These are phyloP conservation scores for Rosellinia necatrix DNA, from an alignment of 2,329 filamentous ascomycete genomes.

Conservation along the genomic window DNA sequence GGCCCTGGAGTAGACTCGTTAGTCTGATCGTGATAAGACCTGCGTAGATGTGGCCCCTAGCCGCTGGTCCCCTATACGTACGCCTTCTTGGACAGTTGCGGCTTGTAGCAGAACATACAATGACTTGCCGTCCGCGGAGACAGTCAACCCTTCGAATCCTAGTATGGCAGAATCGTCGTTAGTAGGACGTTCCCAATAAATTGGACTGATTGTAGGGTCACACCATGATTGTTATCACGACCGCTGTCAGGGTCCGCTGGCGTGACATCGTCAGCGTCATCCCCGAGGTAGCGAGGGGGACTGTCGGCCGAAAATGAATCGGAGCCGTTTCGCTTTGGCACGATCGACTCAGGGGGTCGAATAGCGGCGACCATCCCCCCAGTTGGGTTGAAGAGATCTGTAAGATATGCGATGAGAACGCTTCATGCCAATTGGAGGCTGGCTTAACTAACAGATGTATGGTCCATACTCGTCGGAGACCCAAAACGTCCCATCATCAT, in stretches of 20 bases:
- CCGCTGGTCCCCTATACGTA: slow-evolving; percentile 35
- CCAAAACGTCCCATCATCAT: slow-evolving; percentile 66
- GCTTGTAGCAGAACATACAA: slow-evolving; percentile 70
- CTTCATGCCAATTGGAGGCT: neutral
- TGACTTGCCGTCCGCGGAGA: slow-evolving; percentile 64
- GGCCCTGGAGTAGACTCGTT: slow-evolving; percentile 27
- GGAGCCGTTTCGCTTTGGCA: slow-evolving; percentile 66
- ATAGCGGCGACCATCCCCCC: slow-evolving; percentile 68
- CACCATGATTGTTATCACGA: slow-evolving; percentile 70
- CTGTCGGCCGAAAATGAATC: slow-evolving; percentile 68
- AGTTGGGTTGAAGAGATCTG: slow-evolving; percentile 52
- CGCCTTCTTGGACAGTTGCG: slow-evolving; percentile 66
- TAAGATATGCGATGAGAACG: slow-evolving; percentile 3
- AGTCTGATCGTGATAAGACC: neutral
- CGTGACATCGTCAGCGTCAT: slow-evolving; percentile 46
- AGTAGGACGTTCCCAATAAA: neutral
- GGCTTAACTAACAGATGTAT: slow-evolving; percentile 62
- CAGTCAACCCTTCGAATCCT: slow-evolving; percentile 70
- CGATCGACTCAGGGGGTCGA: slow-evolving; percentile 65
- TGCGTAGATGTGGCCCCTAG: too few species aligned
- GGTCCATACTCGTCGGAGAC: slow-evolving; percentile 73
- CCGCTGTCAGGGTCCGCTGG: slow-evolving; percentile 65
- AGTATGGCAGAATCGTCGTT: neutral
- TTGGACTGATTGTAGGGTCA: neutral
- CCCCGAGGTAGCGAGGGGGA: slow-evolving; percentile 60